Evolutionary conservation across 2,329 filamentous ascomycete genomes (phyloP), one percentile per base, ranked within the genome.

Genomic region (Ustulina deusta): DNA sequence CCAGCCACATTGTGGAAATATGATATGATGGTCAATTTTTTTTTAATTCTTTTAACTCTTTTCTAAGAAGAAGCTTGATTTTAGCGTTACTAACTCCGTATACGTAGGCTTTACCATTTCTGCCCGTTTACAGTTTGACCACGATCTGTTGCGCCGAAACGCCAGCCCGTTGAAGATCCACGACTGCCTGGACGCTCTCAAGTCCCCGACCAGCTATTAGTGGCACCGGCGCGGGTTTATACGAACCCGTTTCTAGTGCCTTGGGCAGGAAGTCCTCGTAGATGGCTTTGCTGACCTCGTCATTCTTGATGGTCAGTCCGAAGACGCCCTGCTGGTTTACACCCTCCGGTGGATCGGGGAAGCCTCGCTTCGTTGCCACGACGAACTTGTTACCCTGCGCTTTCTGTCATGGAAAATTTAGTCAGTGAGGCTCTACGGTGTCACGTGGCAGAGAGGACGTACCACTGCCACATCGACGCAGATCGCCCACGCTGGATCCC

Each of bases 81-180:
- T 32, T 51, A 27, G 38, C 3, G 11, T 44, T 36, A 32, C 15
- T 15, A n/a, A 52, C 3, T 7, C 10, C 22, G 25, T 15, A 17
- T 15, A 9, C 4, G 20, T 27, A 4, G 3, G 6, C 27, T 1
- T 10, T 27, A n/a, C 13, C n/a, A 17, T n/a, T 13, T 17, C 17
- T 17, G 7, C 40, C 40, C 17, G 17, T 4, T 52, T 9, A 71
- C 20, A 74, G 42, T 49, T 67, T 71, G 27, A 82, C 77, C 17
- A 84, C 81, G 27, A 83, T 29, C 71, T 84, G 85, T 71, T 77
- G 77, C 1, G 79, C 82, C 7, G 80, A 82, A 1, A 83, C 79
- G 2, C 82, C 81, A 55, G 78, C 76, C 46, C 68, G 76, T 3
- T 79, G 69, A 0, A 77, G 32, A 70, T 83, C 78, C 34, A 84